phyloP scores from a whole-genome alignment of 2,329 filamentous ascomycete species.

The Aschersonia sp. region DNA sequence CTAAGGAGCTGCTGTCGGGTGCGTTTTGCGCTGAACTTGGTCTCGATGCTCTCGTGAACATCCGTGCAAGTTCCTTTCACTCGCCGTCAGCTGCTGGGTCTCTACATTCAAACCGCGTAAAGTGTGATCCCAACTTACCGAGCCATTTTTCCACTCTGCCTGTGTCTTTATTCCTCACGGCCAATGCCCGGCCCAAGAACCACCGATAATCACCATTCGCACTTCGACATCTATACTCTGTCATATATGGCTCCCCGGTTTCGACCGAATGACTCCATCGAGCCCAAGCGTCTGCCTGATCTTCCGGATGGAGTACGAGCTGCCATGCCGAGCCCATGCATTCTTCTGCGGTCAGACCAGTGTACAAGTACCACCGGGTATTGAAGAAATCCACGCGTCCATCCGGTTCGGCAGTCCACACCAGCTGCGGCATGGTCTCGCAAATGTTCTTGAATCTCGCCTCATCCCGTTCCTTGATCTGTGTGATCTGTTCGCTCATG shows the following conservation, averaged over 20 bases:
- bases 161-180: conserved; percentile 49
- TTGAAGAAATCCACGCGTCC: conserved; percentile 63
- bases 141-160: conserved; percentile 68
- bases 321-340: conserved; percentile 50
- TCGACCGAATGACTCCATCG: conserved; percentile 48
- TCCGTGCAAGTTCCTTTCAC: conserved; percentile 55
- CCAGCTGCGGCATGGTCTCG: conserved; percentile 56
- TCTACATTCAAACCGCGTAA: neutral
- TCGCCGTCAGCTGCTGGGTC: neutral
- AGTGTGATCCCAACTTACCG: conserved; percentile 24
- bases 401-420: conserved; percentile 59
- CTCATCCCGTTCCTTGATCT: conserved; percentile 57
- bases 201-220: conserved; percentile 60
- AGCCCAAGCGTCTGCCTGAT: conserved; percentile 38
- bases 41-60: conserved; percentile 59
- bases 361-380: conserved; percentile 67
- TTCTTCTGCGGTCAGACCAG: conserved; percentile 47
- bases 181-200: conserved; percentile 62
- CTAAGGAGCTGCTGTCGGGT: conserved; percentile 57
- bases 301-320: conserved; percentile 55
- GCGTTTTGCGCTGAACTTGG: conserved; percentile 49
- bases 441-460: conserved; percentile 63
- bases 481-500: conserved; percentile 53
- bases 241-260: conserved; percentile 55
- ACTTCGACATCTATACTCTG: conserved; percentile 56